Evolutionary conservation across 2,329 filamentous ascomycete species (phyloP).

Genomic region (Cladorrhinum sp.): DNA sequence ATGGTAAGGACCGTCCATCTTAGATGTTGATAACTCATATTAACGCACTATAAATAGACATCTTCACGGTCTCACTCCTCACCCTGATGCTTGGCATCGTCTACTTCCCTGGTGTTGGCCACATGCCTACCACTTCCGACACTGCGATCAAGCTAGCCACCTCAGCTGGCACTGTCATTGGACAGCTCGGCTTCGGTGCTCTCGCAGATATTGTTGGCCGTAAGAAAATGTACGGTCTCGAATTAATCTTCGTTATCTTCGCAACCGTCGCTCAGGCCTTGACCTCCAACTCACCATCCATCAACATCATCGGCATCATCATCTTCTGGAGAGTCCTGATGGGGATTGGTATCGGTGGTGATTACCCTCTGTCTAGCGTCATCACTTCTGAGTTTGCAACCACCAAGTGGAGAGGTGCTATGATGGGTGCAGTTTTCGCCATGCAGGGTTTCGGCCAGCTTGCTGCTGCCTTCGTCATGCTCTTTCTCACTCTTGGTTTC

Average conservation of each 20-base stretch:
- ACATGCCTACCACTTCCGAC: constrained; percentile 65
- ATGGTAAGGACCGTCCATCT: background rate
- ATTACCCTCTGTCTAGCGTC: constrained; percentile 78
- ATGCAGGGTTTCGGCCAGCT: constrained; percentile 87
- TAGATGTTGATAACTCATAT: background rate
- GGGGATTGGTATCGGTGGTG: constrained; percentile 67
- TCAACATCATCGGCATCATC: constrained; percentile 63
- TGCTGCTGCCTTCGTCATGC: constrained; percentile 68
- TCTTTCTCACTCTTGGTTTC: constrained; percentile 72
- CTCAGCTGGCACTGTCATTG: constrained; percentile 77
- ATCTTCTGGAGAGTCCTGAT: constrained; percentile 82
- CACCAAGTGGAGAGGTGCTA: constrained; percentile 79
- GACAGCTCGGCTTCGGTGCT: constrained; percentile 76
- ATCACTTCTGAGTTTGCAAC: constrained; percentile 87
- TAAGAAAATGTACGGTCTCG: constrained; percentile 68
- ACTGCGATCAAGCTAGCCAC: constrained; percentile 85
- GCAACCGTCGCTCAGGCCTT: constrained; percentile 71
- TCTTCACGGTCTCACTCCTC: constrained; percentile 73
- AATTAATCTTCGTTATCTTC: constrained; percentile 77
- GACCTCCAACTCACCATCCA: constrained; percentile 58
- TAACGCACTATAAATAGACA: constrained; percentile 33
- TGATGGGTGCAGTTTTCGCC: constrained; percentile 84
- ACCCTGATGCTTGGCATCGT: constrained; percentile 77
- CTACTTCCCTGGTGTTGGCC: constrained; percentile 60
- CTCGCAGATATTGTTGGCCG: constrained; percentile 71